Base-by-base conservation (phyloP, 352 stramenopile species). In the Phytophthora capsici region DNA sequence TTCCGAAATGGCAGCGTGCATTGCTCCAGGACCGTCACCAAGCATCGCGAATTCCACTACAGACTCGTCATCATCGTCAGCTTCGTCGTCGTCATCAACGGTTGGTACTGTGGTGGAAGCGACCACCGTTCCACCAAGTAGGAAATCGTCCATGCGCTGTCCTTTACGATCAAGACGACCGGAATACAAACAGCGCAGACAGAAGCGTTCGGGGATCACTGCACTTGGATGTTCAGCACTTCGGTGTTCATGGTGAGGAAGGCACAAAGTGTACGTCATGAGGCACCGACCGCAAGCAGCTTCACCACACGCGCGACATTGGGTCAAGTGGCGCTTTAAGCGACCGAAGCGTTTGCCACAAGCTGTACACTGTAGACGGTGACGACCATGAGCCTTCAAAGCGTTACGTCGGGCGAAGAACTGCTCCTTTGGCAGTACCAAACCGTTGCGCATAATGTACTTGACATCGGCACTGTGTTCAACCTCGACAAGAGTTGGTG, bases 131-230 rank as follows among this genome's bases (percentile, higher is more conserved):
- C 37, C 63, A 41, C 58, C 58, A 1, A 63, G 56, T 10, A 78
- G 66, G 37, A 74, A 80, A n/a, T 63, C 64, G 47, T 83, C 75
- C 57, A 81, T 75, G 17, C 71, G 75, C n/a, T 71, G 71, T 12
- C 75, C 75, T 57, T 83, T 84, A 32, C 80, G 78, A 48, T 89
- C 77, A 9, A 79, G 64, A 0, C 76, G 80, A 16, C 80, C 72
- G 6, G 78, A 77, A 62, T 82, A 88, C 28, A 90, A 50, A 40
- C 81, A 90, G 48, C 81, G 82, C 28, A 87, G 64, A 46, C 81
- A 90, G 48, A 90, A 90, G 45, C 77, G 81, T 28, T 87, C 80
- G n/a, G 73, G 67, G 9, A 89, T 80, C 26, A 87, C 80, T n/a
- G 80, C 78, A 36, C 78, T 88, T 28, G 80, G 80, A 55, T 86